Base-by-base conservation (phyloP, 768 basidiomycete genomes). In the Suillus brevipes region DNA sequence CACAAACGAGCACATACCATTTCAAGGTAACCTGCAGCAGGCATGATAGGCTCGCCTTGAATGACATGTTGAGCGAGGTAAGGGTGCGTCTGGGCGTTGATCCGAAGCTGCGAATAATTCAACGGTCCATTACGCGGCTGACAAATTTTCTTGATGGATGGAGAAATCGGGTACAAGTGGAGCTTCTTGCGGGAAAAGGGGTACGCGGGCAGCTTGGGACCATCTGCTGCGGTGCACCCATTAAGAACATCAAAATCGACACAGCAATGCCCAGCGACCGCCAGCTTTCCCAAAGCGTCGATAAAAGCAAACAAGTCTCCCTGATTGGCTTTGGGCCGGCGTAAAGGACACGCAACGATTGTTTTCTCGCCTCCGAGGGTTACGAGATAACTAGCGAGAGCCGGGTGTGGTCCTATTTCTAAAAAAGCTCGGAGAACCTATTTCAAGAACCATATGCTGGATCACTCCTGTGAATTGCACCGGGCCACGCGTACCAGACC, bases 61-160 rank as follows among this genome's bases (percentile, higher is more conserved):
- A 84, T 80, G 20, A 82, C 67, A 67, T 84, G 83, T 40, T 83
- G 76, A 0, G 80, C 78, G 10, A 84, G 68, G 28, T 75, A 74
- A 0, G 83, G 79, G 60, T 80, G 79, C 1, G 78, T 80, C 20
- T 71, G 62, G 10, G 65, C 60, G 64, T 77, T 83, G 38, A 84
- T 65, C 13, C 75, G 74, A 55, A 82, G 74, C 47, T 75, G 72
- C 0, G 70, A 20, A 45, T 77, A 69, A 53, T 81, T 79, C 10
- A 83, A 68, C 1, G 82, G 80, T 0, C 81, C 79, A 37, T 71
- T 69, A 45, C 71, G 72, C n/a, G 37, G 14, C 55, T 52, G 36
- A 63, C 67, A 36, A 72, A 66, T 64, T 75, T 74, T 59, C 70
- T 71, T 40, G 23, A 45, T 52, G 9, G 57, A 20, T 62, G 34